Conservation (phyloP, 306 rosid genomes). For the Quercus parvula region DNA sequence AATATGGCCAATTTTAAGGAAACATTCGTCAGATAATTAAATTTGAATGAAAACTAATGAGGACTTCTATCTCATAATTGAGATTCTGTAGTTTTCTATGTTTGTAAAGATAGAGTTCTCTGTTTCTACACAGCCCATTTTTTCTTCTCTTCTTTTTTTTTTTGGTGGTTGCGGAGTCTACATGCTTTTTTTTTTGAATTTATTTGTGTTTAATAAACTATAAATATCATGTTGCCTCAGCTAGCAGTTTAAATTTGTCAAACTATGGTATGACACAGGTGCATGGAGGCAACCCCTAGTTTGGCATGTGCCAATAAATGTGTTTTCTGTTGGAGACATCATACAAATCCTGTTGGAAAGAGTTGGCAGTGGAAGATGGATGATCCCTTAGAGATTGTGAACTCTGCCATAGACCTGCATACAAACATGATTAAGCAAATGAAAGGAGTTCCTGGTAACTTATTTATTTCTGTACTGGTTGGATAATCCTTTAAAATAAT, state of each 20-base stretch:
- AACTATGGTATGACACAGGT: conserved; percentile 54
- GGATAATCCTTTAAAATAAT: conserved; percentile 11
- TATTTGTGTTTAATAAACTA: neutral
- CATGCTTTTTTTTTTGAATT: neutral
- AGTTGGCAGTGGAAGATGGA: conserved; percentile 99
- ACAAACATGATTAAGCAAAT: conserved; percentile 91
- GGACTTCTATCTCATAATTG: neutral
- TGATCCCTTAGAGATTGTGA: conserved; percentile 81
- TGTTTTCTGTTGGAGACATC: conserved; percentile 99
- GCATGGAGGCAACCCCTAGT: conserved; percentile 99
- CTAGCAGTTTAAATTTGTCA: conserved; percentile 13
- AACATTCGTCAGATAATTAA: neutral
- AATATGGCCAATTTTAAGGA: neutral
- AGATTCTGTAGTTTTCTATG: neutral
- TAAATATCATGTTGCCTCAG: neutral
- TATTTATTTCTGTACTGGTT: conserved; percentile 5
- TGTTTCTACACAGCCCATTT: neutral
- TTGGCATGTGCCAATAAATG: conserved; percentile 99
- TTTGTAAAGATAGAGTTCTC: neutral
- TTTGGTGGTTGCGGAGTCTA: neutral
- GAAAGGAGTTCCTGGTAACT: conserved; percentile 99
- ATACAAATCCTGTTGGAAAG: conserved; percentile 95
- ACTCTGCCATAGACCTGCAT: conserved; percentile 78
- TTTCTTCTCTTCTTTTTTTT: neutral
- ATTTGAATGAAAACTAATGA: neutral